Evolutionary conservation across 2,329 filamentous ascomycete species (phyloP), one percentile per base, ranked within the genome.

Genomic region (Sporothrix schenckii): DNA sequence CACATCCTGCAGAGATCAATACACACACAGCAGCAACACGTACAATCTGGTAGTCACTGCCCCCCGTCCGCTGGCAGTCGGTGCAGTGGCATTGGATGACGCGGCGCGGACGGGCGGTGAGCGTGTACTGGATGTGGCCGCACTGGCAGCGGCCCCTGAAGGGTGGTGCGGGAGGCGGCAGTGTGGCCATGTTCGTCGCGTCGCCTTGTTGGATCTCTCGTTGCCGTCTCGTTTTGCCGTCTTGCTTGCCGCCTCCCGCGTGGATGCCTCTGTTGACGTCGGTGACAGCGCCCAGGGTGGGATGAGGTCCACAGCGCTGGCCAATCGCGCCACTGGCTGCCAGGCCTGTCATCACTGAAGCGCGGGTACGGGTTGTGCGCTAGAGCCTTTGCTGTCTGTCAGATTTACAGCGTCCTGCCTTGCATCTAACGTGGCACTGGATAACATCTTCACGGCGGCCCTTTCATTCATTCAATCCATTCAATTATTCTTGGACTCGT

Each of bases 51-150:
- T 71, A 72, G 21, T 69, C 61, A 44, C 72, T 69, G 11, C 74
- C 73, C 13, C 67, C 73, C 11, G 71, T 72, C 47, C 66, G 69
- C 56, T 75, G 73, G 54, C 74, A 75, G 68, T 74, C 73, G 21
- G 54, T 63, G 68, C 74, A 75, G 70, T 74, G 52, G 72, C 74
- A 75, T 69, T 74, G 60, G 24, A 73, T 58, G 30, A 72, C 71
- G 11, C 69, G 60, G 14, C 70, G 71, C n/a, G 74, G 72, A 24
- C 69, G 71, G 5, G 70, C 60, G 47, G 69, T 72, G 49, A 74
- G 70, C 21, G 70, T 70, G 68, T 72, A 75, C 14, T 69, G 66
- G 68, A 75, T 74, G 58, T 72, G 65, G 65, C 74, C 73, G 72
- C 74, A 75, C 24, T 74, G 67, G 54, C 74, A 75, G 66, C 71